These are phyloP conservation scores for Rubia yunnanensis DNA, from an alignment of 257 asterid genomes.

Conservation along the genomic window DNA sequence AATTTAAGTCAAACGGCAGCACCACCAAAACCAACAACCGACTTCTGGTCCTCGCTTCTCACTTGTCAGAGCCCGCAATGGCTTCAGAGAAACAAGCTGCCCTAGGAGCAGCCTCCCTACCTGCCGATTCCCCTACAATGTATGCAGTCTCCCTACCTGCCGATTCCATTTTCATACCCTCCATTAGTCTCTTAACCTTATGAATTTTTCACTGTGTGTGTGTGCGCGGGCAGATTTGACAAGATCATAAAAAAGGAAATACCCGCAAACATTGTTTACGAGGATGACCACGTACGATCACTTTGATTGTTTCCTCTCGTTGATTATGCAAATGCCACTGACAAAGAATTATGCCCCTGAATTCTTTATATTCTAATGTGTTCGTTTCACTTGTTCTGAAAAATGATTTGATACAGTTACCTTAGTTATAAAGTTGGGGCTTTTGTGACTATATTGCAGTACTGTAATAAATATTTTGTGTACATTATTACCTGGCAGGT, in stretches of 20 bases:
- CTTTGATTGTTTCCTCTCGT: not conserved
- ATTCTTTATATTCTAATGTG: not conserved
- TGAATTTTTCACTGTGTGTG: not conserved
- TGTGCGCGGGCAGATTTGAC: conserved; percentile 81
- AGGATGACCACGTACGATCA: conserved; percentile 69
- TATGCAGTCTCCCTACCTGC: too few species aligned
- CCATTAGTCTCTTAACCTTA: not conserved
- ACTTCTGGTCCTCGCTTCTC: conserved; percentile 33
- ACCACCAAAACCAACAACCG: conserved; percentile 24
- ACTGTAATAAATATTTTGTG: not conserved
- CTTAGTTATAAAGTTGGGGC: not conserved
- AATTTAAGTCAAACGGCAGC: not conserved
- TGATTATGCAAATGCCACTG: not conserved
- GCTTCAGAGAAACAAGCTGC: conserved; percentile 95
- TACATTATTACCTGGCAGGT: conserved; percentile 42
- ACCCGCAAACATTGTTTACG: conserved; percentile 66
- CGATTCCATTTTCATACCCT: not conserved
- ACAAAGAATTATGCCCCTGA: too few species aligned
- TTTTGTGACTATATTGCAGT: not conserved
- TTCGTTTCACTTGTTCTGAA: not conserved
- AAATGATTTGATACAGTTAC: too few species aligned
- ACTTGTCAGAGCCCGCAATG: conserved; percentile 46
- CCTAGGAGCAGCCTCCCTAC: conserved; percentile 42
- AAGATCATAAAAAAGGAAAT: conserved; percentile 82
- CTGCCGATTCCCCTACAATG: conserved; percentile 80